A percentile compares a stretch with the other conserved stretches of the same genome.
phyloP scores from a whole-genome alignment of 768 basidiomycete genomes.

The Auricularia heimuer region DNA sequence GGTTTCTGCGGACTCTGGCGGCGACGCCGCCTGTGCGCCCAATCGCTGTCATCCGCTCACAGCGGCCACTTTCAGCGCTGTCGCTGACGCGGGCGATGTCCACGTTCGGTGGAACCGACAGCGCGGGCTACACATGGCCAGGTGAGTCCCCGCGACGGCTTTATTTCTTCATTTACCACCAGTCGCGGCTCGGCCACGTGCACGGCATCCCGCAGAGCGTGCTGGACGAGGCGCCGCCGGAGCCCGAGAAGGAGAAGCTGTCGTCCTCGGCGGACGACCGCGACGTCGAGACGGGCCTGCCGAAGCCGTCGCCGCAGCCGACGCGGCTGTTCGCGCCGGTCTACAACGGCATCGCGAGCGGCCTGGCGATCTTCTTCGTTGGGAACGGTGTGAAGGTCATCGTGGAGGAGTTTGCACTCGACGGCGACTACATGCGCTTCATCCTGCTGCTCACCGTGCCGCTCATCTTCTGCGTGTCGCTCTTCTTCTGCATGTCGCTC shows the following conservation, averaged over 20 bases:
- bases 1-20: no score
- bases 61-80: no score
- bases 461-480: conserved; percentile 35
- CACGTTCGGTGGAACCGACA: no score
- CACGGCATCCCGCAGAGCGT: background rate
- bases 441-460: conserved; percentile 34
- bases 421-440: conserved; percentile 33
- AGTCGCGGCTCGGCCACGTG: background rate
- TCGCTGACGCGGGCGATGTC: no score
- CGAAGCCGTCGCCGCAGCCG: conserved; percentile 16
- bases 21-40: no score
- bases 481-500: conserved; percentile 37
- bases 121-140: no score
- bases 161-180: background rate
- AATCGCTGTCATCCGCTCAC: no score
- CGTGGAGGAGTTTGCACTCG: conserved; percentile 42
- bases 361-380: conserved; percentile 40
- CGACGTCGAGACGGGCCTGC: conserved; percentile 20
- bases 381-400: conserved; percentile 55
- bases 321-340: conserved; percentile 27
- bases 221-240: conserved; percentile 8
- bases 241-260: conserved; percentile 20
- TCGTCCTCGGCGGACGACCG: conserved; percentile 50
- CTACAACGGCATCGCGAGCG: conserved; percentile 27
- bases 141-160: no score